Evolutionary conservation across 306 rosid genomes (phyloP), one percentile per base, ranked within the genome.

Genomic region (Erythrophleum fordii): DNA sequence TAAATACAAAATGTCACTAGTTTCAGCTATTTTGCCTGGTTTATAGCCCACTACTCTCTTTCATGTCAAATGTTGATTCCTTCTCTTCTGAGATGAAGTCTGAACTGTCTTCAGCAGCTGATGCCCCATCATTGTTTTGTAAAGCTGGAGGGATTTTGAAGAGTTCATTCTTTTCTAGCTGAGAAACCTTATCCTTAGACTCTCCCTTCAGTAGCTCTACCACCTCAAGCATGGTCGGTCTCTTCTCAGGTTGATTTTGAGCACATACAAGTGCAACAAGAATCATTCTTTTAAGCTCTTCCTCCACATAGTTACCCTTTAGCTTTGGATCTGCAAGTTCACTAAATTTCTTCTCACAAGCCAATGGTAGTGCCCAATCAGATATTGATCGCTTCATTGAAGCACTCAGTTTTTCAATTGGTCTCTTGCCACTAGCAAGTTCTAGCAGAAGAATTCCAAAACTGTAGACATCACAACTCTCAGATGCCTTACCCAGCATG

Each of bases 351-450:
- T 86, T 84, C 85, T 89, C 96, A 29, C 90, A 83, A 34, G 87
- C 97, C 81, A 95, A 73, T 14, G 99, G 99, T 62, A 95, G 87
- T 0, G 97, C 99, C 99, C 99, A 95, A 66, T 95, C 99, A 17
- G 86, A 58, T 74, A 95, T 90, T 0, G 94, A 66, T 58, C 90
- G 96, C 83, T 89, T 91, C 78, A 79, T 25, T 6, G 90, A 20
- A 5, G 87, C n/a, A 44, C 67, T 83, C 55, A 89, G 69, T 77
- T 90, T 93, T 74, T 88, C 97, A 11, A 93, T 87, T 55, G 99
- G 99, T 75, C 83, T 95, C 89, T 77, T 89, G 77, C 99, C 97
- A 70, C 90, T 88, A 16, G 93, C 96, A n/a, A 95, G 96, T 83
- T 95, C 99, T 39, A 95, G 91, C 77, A 95, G 87, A 55, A 95